Evolutionary conservation across 2,329 filamentous ascomycete species (phyloP), one percentile per base, ranked within the genome.

Genomic region (Colletotrichum echinochloae): DNA sequence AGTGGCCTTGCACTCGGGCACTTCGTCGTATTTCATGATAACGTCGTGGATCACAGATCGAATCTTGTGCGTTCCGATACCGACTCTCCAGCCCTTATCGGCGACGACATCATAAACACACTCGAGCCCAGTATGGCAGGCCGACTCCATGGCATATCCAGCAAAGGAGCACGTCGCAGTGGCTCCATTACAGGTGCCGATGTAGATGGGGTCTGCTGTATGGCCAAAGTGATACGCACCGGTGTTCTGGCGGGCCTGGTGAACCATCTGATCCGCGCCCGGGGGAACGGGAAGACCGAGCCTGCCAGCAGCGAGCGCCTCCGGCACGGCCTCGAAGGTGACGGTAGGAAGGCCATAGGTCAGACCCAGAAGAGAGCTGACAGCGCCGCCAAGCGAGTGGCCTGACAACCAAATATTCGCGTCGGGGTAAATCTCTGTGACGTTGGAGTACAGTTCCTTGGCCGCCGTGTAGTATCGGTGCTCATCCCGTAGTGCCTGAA

Each of bases 51-150:
- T 98, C 55, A 98, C 95, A 37, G 89, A 90, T 70, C 91, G 89
- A 75, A 99, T 98, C 78, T 93, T 94, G 83, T 99, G 96, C 3
- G 94, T 97, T 39, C 94, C 93, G 64, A 97, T 91, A 18, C 93
- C 94, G 6, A 97, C 93, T 41, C 96, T 90, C 93, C 96, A 98
- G 12, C 94, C 94, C 77, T 95, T 91, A 78, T 98, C 94, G 41
- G 88, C 90, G 35, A 98, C 95, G 0, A 96, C 96, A 76, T 99
- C 95, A 78, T 97, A 99, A 0, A 92, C 89, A 76, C 96, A 98
- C 78, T 96, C 92, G 63, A 89, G 88, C 9, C 96, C 96, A 0
- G 94, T 92, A 76, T 98, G 96, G 75, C 96, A 99, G n/a, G 91
- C 87, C 16, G 94, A 92, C 81, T 99, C 94, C 85, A 99, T 88